Percentiles rank a stretch among this genome's conserved stretches.
Conservation (phyloP, 257 asterid genomes). For the Ajuga chamaepitys region DNA sequence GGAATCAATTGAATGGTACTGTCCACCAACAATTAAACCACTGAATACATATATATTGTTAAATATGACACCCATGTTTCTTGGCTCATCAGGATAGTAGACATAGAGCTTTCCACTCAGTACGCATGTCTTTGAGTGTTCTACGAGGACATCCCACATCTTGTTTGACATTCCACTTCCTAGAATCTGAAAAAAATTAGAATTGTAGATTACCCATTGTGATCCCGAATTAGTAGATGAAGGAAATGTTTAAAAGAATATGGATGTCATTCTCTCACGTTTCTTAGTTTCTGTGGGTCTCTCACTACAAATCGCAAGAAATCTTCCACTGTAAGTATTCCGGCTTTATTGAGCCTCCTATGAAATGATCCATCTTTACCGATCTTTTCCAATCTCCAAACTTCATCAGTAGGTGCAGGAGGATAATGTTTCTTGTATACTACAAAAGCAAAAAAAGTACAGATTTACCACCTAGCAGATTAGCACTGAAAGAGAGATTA, state of each 20-base stretch:
- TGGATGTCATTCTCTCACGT: slow-evolving; percentile 39
- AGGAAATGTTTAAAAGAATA: not conserved
- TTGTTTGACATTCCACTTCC: slow-evolving; percentile 98
- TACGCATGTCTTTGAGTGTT: slow-evolving; percentile 91
- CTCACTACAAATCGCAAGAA: slow-evolving; percentile 64
- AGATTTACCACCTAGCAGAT: slow-evolving; percentile 10
- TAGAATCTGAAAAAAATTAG: slow-evolving; percentile 48
- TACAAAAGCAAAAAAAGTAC: slow-evolving; percentile 23
- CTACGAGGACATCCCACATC: slow-evolving; percentile 94
- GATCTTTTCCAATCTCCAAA: slow-evolving; percentile 96
- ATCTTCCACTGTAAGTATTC: slow-evolving; percentile 76
- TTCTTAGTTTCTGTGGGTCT: slow-evolving; percentile 78
- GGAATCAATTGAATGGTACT: slow-evolving; percentile 64
- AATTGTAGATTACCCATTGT: slow-evolving; percentile 4
- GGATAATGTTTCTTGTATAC: slow-evolving; percentile 99
- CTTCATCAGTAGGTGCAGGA: slow-evolving; percentile 84
- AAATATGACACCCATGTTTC: slow-evolving; percentile 75
- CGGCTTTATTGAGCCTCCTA: slow-evolving; percentile 78
- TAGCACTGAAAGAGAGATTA: not conserved
- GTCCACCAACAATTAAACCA: slow-evolving; percentile 76
- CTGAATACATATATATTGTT: slow-evolving; percentile 69
- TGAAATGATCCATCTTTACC: slow-evolving; percentile 98
- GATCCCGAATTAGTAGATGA: slow-evolving; percentile 7
- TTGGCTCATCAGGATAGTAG: slow-evolving; percentile 77
- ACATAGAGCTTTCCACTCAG: slow-evolving; percentile 83